These are phyloP conservation scores for Fistulifera pelliculosa DNA, from an alignment of 108 stramenopile genomes.

Conservation along the genomic window DNA sequence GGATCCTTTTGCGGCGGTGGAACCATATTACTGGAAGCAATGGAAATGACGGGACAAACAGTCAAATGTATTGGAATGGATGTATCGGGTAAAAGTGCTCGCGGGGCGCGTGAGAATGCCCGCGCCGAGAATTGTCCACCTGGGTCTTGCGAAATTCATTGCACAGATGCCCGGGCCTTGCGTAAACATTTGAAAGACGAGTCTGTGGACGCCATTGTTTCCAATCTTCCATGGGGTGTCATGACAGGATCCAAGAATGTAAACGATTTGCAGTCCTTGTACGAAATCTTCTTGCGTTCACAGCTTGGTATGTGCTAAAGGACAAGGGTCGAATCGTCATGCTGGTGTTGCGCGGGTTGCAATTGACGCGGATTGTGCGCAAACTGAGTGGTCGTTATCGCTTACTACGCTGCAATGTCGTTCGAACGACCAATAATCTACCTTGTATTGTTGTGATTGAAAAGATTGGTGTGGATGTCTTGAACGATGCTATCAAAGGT, in stretches of 20 bases:
- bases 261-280: slow-evolving; percentile 51
- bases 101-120: slow-evolving; percentile 54
- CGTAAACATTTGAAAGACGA: slow-evolving; percentile 42
- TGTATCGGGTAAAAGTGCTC: slow-evolving; percentile 40
- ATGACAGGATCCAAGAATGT: slow-evolving; percentile 58
- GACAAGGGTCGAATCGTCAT: slow-evolving; percentile 46
- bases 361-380: slow-evolving; percentile 53
- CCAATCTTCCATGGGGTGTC: slow-evolving; percentile 63
- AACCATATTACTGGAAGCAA: slow-evolving; percentile 44
- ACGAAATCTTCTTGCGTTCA: slow-evolving; percentile 60
- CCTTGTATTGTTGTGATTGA: slow-evolving; percentile 61
- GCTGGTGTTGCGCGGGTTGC: slow-evolving; percentile 59
- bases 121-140: slow-evolving; percentile 11
- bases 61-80: slow-evolving; percentile 52
- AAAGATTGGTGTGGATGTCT: slow-evolving; percentile 40
- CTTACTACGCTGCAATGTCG: slow-evolving; percentile 41
- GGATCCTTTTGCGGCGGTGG: slow-evolving; percentile 56
- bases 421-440: slow-evolving; percentile 61
- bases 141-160: slow-evolving; percentile 42
- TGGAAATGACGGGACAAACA: slow-evolving; percentile 29
- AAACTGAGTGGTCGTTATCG: slow-evolving; percentile 54
- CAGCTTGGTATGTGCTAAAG: slow-evolving; percentile 58
- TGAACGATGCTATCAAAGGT: slow-evolving; percentile 46
- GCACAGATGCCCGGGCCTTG: slow-evolving; percentile 50
- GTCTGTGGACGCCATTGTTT: slow-evolving; percentile 46